Percentiles rank a stretch among this genome's conserved stretches.
Conservation (phyloP, 2,329 filamentous ascomycete species). For the Trichoderma afroharzianum region DNA sequence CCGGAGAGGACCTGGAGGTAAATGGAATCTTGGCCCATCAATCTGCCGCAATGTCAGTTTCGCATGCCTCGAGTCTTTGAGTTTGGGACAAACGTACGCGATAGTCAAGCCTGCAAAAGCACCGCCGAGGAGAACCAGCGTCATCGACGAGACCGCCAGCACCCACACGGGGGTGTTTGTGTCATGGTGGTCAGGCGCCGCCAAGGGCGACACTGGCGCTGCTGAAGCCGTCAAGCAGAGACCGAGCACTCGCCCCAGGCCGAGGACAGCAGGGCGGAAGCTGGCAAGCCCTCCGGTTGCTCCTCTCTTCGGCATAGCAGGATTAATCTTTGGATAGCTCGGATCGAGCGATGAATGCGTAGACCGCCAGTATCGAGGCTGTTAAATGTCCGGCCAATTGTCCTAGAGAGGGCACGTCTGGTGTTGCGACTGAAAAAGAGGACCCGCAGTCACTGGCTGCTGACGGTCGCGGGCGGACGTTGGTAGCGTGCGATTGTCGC, state of each 20-base stretch:
- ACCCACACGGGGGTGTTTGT: slow-evolving; percentile 70
- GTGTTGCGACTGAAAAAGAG: neutral
- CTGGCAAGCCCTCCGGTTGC: slow-evolving; percentile 35
- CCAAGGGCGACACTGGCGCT: slow-evolving; percentile 42
- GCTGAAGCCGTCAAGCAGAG: slow-evolving; percentile 47
- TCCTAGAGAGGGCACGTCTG: neutral
- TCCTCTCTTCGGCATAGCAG: slow-evolving; percentile 28
- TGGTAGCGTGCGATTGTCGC: neutral
- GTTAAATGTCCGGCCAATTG: neutral
- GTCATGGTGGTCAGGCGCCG: slow-evolving; percentile 38
- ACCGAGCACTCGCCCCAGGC: slow-evolving; percentile 49
- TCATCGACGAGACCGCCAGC: slow-evolving; percentile 73
- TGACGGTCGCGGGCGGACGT: neutral
- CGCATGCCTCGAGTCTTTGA: slow-evolving; percentile 1
- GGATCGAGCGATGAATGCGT: neutral
- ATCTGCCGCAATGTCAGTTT: slow-evolving; percentile 30
- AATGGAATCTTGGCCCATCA: slow-evolving; percentile 82
- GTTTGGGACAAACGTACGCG: slow-evolving; percentile 53
- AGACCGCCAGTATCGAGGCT: neutral
- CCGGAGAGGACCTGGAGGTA: slow-evolving; percentile 92
- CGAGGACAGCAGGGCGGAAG: slow-evolving; percentile 48
- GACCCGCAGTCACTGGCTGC: slow-evolving; percentile 4
- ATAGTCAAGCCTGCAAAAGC: slow-evolving; percentile 94
- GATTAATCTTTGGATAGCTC: neutral
- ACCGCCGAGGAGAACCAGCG: slow-evolving; percentile 81